These are phyloP conservation scores for Aspergillus novofumigatus DNA, from an alignment of 2,329 filamentous ascomycete genomes.

Conservation along the genomic window DNA sequence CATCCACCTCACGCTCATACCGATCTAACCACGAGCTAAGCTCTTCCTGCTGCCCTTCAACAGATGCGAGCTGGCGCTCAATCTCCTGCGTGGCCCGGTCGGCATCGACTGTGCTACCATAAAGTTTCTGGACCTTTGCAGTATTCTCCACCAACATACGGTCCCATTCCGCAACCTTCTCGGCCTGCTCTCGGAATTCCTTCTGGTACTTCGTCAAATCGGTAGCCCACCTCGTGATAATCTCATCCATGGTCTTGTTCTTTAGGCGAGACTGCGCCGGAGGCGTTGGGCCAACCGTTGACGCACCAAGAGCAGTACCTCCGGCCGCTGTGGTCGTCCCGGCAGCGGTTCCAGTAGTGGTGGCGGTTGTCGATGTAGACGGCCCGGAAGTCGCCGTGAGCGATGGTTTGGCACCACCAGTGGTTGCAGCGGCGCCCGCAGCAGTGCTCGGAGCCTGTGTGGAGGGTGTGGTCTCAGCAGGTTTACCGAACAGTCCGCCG, in stretches of 20 bases:
- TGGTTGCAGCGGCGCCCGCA: slow-evolving; percentile 18
- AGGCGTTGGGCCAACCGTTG: slow-evolving; percentile 75
- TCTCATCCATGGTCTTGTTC: slow-evolving; percentile 99
- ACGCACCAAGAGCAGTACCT: slow-evolving; percentile 54
- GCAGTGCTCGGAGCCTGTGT: slow-evolving; percentile 17
- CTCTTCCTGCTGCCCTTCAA: slow-evolving; percentile 91
- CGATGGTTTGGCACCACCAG: slow-evolving; percentile 20
- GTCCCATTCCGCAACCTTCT: slow-evolving; percentile 86
- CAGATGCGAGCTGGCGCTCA: slow-evolving; percentile 80
- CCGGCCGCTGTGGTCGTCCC: slow-evolving; percentile 32
- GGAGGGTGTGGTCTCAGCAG: slow-evolving; percentile 20
- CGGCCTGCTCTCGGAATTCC: slow-evolving; percentile 87
- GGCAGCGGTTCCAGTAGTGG: slow-evolving; percentile 25
- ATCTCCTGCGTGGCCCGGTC: slow-evolving; percentile 91
- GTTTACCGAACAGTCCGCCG: slow-evolving; percentile 24
- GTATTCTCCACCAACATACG: slow-evolving; percentile 87
- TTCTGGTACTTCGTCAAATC: slow-evolving; percentile 96
- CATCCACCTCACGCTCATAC: slow-evolving; percentile 88
- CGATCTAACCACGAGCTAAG: slow-evolving; percentile 81
- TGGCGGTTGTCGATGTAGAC: slow-evolving; percentile 28
- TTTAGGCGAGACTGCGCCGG: slow-evolving; percentile 80
- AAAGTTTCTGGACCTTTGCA: slow-evolving; percentile 90
- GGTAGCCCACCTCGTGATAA: slow-evolving; percentile 93
- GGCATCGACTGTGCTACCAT: slow-evolving; percentile 86
- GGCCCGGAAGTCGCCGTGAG: slow-evolving; percentile 28